A percentile compares a stretch with the other conserved stretches of the same genome.
Conservation (phyloP, 2,329 filamentous ascomycete genomes). For the Colletotrichum caudatum region DNA sequence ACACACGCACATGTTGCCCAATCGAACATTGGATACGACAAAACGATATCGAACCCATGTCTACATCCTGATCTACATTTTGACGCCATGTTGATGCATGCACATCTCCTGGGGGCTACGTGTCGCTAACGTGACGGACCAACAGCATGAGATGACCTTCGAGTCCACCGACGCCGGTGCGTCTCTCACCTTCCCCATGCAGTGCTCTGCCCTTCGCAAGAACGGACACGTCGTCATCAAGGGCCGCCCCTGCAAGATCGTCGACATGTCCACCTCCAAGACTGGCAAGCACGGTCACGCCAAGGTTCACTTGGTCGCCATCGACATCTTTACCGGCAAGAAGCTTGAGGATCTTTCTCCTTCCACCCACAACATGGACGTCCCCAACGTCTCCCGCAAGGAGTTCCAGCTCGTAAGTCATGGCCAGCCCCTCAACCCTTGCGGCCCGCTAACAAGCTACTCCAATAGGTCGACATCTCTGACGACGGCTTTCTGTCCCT, state of each 20-base stretch:
- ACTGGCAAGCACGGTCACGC: constrained; percentile 99
- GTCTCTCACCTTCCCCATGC: constrained; percentile 94
- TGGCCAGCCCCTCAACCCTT: not conserved
- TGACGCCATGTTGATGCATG: constrained; percentile 8
- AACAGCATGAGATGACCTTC: constrained; percentile 79
- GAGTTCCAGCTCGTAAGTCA: constrained; percentile 93
- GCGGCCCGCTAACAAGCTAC: constrained; percentile 28
- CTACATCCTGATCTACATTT: not conserved
- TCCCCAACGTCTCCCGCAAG: constrained; percentile 89
- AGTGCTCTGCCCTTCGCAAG: constrained; percentile 99
- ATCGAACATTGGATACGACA: constrained; percentile 14
- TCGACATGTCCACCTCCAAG: constrained; percentile 99
- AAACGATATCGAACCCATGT: constrained; percentile 18
- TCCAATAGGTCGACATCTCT: constrained; percentile 82
- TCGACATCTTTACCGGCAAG: constrained; percentile 99
- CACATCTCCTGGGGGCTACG: not conserved
- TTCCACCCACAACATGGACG: constrained; percentile 98
- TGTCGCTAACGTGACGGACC: constrained; percentile 12
- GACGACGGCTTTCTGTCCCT: constrained; percentile 96
- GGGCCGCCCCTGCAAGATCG: constrained; percentile 99
- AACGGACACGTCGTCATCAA: constrained; percentile 99
- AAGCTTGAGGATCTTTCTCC: constrained; percentile 99
- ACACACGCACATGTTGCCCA: constrained; percentile 9
- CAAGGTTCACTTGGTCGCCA: constrained; percentile 98
- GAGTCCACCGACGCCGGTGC: constrained; percentile 96